Percentiles rank a stretch among this genome's conserved stretches.
phyloP scores from a whole-genome alignment of 225 moss, liverwort and hornwort species.

The Climacium dendroides region DNA sequence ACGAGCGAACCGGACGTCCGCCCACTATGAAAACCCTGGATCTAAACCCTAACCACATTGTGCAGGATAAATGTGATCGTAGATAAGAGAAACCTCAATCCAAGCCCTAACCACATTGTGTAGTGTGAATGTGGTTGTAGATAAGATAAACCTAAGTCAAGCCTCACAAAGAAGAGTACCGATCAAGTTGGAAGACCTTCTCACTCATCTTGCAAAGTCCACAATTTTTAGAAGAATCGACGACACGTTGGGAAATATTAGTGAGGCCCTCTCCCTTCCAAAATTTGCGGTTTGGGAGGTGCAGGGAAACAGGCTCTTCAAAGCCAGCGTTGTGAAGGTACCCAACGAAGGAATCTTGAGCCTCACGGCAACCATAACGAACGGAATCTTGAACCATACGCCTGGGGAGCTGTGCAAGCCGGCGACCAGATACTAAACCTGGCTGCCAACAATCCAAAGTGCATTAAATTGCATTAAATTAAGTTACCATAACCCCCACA shows the following conservation, averaged over 20 bases:
- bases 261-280: not conserved
- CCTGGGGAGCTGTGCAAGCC: not conserved
- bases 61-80: too few species aligned
- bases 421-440: not conserved
- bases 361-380: not conserved
- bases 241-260: not conserved
- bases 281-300: not conserved
- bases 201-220: not conserved
- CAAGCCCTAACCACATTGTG: too few species aligned
- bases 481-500: not conserved
- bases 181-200: not conserved
- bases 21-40: too few species aligned
- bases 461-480: not conserved
- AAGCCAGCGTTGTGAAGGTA: not conserved
- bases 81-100: too few species aligned
- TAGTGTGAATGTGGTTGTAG: too few species aligned
- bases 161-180: rapidly evolving
- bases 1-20: too few species aligned
- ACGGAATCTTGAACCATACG: constrained; percentile 3
- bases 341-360: not conserved
- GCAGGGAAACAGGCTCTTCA: not conserved
- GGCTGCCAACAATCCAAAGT: not conserved
- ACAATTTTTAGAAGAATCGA: not conserved
- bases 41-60: too few species aligned
- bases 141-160: too few species aligned